Percentiles rank a stretch among this genome's conserved stretches.
Conservation (phyloP, 1,284 basidiomycete genomes). For the Boletus semigastroideus region DNA sequence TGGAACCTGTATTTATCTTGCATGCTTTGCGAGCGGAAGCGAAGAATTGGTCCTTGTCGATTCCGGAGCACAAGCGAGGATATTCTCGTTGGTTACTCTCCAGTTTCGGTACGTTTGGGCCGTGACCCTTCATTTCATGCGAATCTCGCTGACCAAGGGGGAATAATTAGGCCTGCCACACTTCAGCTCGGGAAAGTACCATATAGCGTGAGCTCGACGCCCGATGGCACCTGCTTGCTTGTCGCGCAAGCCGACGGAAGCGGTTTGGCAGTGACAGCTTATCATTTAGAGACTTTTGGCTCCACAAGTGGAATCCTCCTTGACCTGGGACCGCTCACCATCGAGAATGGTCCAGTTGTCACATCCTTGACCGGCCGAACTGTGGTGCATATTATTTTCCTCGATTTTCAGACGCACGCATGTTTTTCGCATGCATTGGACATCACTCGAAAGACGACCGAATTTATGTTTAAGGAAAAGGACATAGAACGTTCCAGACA, state of each 20-base stretch:
- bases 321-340: constrained; percentile 4
- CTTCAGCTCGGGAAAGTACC: constrained; percentile 21
- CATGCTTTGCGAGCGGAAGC: constrained; percentile 39
- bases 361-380: constrained; percentile 47
- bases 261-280: constrained; percentile 15
- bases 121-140: background rate
- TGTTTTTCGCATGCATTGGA: constrained; percentile 46
- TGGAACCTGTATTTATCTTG: constrained; percentile 29
- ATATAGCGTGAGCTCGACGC: constrained; percentile 36
- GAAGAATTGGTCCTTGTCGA: constrained; percentile 54
- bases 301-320: constrained; percentile 21
- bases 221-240: constrained; percentile 54
- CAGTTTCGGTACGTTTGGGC: constrained; percentile 45
- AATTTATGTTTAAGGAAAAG: constrained; percentile 52
- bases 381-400: constrained; percentile 42
- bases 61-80: constrained; percentile 37
- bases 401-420: constrained; percentile 33
- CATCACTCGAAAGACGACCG: constrained; percentile 53
- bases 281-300: constrained; percentile 28
- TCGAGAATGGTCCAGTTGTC: constrained; percentile 18
- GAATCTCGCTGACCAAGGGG: background rate
- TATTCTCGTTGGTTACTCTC: constrained; percentile 50
- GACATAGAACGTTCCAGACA: constrained; percentile 8
- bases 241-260: constrained; percentile 28
- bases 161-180: constrained; percentile 18